A percentile compares a stretch with the other conserved stretches of the same genome.
Conservation (phyloP, 176 grass and related monocot genomes). For the Urochloa ruziziensis region DNA sequence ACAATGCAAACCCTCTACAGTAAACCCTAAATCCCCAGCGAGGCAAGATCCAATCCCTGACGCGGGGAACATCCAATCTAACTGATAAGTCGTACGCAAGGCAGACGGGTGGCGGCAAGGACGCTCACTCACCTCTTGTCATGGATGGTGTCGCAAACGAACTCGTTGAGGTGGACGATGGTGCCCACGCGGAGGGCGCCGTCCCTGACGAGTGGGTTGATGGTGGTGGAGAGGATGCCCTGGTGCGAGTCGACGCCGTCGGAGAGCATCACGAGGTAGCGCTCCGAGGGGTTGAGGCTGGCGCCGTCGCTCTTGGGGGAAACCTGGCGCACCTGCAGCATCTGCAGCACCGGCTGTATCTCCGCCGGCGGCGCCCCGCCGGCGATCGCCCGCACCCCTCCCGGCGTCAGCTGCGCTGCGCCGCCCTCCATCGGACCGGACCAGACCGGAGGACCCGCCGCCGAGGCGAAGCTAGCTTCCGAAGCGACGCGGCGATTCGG, state of each 20-base stretch:
- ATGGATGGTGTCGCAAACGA: constrained; percentile 76
- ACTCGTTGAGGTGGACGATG: constrained; percentile 64
- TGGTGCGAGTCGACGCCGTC: constrained; percentile 68
- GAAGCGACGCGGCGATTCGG: neutral
- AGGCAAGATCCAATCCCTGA: too few relatives aligned
- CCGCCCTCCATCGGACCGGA: neutral
- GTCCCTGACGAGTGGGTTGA: constrained; percentile 51
- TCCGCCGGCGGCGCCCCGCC: constrained; percentile 31
- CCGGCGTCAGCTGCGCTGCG: constrained; percentile 38
- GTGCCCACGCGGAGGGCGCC: constrained; percentile 42
- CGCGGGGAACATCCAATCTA: too few relatives aligned
- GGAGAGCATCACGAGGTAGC: constrained; percentile 73
- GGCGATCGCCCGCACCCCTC: constrained; percentile 57
- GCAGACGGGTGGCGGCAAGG: too few relatives aligned
- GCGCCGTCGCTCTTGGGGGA: constrained; percentile 1
- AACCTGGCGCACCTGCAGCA: constrained; percentile 59
- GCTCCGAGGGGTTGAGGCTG: constrained; percentile 39
- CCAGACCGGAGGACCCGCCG: neutral
- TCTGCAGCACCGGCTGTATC: constrained; percentile 68
- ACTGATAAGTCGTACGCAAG: too few relatives aligned
- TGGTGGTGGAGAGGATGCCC: constrained; percentile 80
- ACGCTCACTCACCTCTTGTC: constrained; percentile 46
- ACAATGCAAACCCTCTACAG: too few relatives aligned
- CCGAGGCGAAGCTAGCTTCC: constrained; percentile 5
- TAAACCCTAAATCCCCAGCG: too few relatives aligned